phyloP scores from a whole-genome alignment of 805 yeast genomes.

The Candida endomychidarum region DNA sequence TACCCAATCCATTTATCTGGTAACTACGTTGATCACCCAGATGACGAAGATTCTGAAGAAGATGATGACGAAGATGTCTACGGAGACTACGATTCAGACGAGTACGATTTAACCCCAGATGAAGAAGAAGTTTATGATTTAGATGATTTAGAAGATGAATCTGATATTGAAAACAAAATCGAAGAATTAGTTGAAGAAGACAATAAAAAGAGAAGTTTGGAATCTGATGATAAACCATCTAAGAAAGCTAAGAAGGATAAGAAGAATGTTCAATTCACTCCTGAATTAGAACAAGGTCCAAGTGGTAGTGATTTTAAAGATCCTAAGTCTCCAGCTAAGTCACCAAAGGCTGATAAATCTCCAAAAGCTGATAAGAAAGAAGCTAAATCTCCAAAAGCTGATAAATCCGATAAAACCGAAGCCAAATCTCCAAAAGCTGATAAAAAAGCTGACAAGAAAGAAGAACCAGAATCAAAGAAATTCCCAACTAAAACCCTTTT shows the following conservation, averaged over 20 bases:
- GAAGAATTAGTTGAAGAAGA: slow-evolving; percentile 67
- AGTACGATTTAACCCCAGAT: slow-evolving; percentile 71
- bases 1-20: slow-evolving; percentile 91
- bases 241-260: slow-evolving; percentile 49
- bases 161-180: slow-evolving; percentile 69
- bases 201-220: slow-evolving; percentile 36
- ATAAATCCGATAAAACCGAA: no score
- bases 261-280: slow-evolving; percentile 78
- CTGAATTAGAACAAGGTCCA: slow-evolving; percentile 94
- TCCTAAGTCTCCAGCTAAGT: slow-evolving; percentile 26
- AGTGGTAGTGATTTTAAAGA: slow-evolving; percentile 48
- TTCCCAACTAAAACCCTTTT: slow-evolving; percentile 75
- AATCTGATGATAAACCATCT: slow-evolving; percentile 29
- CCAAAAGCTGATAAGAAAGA: slow-evolving; percentile 26
- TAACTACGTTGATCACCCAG: slow-evolving; percentile 95
- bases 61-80: slow-evolving; percentile 45
- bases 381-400: slow-evolving; percentile 25
- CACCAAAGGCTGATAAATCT: no score
- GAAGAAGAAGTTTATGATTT: slow-evolving; percentile 71
- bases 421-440: slow-evolving; percentile 24
- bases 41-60: slow-evolving; percentile 64
- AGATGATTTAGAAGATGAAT: slow-evolving; percentile 66
- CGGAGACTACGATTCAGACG: slow-evolving; percentile 50
- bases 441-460: slow-evolving; percentile 25
- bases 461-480: slow-evolving; percentile 31